phyloP scores from a whole-genome alignment of 2,329 filamentous ascomycete genomes.

The Cladorrhinum sp. region DNA sequence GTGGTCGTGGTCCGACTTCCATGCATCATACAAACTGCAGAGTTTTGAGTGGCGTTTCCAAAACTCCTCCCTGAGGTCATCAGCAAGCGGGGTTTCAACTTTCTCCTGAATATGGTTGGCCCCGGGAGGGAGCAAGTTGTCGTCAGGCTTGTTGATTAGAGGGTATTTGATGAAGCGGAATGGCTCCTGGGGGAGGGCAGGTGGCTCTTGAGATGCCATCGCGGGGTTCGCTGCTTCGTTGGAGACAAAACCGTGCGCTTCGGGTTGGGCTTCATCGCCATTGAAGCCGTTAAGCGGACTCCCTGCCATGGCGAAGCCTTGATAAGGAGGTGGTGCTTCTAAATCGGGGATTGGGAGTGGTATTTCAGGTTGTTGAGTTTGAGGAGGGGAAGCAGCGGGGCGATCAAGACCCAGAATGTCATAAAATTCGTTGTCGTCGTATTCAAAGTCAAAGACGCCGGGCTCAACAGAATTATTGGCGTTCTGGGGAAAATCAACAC shows the following conservation, averaged over 20 bases:
- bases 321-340: not conserved
- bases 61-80: slow-evolving; percentile 12
- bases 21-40: not conserved
- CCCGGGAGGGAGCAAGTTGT: not conserved
- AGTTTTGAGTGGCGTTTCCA: not conserved
- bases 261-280: not conserved
- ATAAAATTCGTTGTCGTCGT: no score
- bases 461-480: no score
- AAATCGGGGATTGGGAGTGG: no score
- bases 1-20: slow-evolving; percentile 2
- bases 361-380: no score
- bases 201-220: not conserved
- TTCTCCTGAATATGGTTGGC: not conserved
- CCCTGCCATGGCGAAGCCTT: not conserved
- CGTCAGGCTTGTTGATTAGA: not conserved
- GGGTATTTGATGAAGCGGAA: not conserved
- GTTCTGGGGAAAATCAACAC: no score
- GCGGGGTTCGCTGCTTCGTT: not conserved
- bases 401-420: no score
- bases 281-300: not conserved
- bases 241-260: not conserved
- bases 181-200: not conserved
- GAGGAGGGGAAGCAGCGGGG: no score
- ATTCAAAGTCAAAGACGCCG: no score
- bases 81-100: slow-evolving; percentile 12